Percentiles rank a stretch among this genome's conserved stretches.
These are phyloP conservation scores for Thielaviopsis ethacetica DNA, from an alignment of 2,329 filamentous ascomycete species.

Conservation along the genomic window DNA sequence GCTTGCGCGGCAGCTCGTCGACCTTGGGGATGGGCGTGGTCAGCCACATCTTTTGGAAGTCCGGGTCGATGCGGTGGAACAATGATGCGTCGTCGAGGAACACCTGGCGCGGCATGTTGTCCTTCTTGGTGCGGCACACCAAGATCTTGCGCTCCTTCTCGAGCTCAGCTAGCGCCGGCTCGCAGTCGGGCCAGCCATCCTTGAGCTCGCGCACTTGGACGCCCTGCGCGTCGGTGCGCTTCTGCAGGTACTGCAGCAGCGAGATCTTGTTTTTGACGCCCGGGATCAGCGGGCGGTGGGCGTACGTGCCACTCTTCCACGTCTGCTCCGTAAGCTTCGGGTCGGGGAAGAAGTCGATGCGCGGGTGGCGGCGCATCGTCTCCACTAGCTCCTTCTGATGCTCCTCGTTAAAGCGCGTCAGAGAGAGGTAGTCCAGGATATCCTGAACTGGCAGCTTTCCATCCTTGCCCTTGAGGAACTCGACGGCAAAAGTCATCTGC, in stretches of 20 bases:
- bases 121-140: conserved; percentile 83
- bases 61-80: conserved; percentile 57
- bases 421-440: conserved; percentile 65
- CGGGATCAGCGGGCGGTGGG: conserved; percentile 64
- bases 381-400: conserved; percentile 48
- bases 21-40: conserved; percentile 60
- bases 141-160: conserved; percentile 67
- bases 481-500: conserved; percentile 73
- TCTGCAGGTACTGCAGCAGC: conserved; percentile 66
- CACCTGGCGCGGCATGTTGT: conserved; percentile 68
- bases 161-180: conserved; percentile 59
- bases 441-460: conserved; percentile 55
- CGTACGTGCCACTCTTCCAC: conserved; percentile 56
- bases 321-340: conserved; percentile 46
- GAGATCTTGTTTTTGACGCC: conserved; percentile 64
- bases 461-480: conserved; percentile 61
- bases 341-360: conserved; percentile 40
- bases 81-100: conserved; percentile 79
- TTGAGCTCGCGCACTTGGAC: conserved; percentile 81
- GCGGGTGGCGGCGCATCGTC: conserved; percentile 49
- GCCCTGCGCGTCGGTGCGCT: conserved; percentile 63
- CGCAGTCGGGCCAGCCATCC: conserved; percentile 84
- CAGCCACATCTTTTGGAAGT: conserved; percentile 74
- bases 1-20: conserved; percentile 60
- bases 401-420: conserved; percentile 44